phyloP scores from a whole-genome alignment of 2,329 filamentous ascomycete species.

The Amphichorda felina region DNA sequence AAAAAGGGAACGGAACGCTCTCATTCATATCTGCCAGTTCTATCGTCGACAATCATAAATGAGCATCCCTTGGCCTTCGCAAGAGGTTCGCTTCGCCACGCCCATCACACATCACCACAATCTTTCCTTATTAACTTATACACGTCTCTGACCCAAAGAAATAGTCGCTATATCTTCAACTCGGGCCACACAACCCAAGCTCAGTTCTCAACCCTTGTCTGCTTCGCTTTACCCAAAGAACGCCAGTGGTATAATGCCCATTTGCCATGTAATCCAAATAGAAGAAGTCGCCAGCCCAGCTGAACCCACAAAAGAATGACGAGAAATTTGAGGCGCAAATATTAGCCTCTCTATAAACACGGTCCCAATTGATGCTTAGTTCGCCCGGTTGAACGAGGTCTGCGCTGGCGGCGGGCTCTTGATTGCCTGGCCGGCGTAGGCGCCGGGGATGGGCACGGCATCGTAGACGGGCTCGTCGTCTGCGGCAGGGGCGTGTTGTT shows the following conservation, averaged over 20 bases:
- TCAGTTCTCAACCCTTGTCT: not conserved
- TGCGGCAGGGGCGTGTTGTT: constrained; percentile 56
- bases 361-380: too few species aligned
- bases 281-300: not conserved
- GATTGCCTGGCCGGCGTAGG: constrained; percentile 52
- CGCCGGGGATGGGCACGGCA: constrained; percentile 77
- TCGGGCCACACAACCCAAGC: not conserved
- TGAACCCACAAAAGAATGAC: constrained; percentile 1
- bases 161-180: not conserved
- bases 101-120: too few species aligned
- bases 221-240: not conserved
- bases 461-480: constrained; percentile 78
- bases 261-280: not conserved
- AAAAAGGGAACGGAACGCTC: too few species aligned
- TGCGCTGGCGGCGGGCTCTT: constrained; percentile 37
- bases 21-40: too few species aligned
- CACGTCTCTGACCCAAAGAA: constrained; percentile 1
- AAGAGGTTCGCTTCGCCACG: not conserved
- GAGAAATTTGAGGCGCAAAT: not conserved
- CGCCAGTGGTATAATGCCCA: constrained; percentile 4
- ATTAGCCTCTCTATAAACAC: not conserved
- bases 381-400: constrained; percentile 26
- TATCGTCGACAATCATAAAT: not conserved
- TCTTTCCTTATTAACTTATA: not conserved
- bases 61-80: not conserved